Evolutionary conservation across 257 asterid species (phyloP).

Genomic region (Craterostigma plantagineum): DNA sequence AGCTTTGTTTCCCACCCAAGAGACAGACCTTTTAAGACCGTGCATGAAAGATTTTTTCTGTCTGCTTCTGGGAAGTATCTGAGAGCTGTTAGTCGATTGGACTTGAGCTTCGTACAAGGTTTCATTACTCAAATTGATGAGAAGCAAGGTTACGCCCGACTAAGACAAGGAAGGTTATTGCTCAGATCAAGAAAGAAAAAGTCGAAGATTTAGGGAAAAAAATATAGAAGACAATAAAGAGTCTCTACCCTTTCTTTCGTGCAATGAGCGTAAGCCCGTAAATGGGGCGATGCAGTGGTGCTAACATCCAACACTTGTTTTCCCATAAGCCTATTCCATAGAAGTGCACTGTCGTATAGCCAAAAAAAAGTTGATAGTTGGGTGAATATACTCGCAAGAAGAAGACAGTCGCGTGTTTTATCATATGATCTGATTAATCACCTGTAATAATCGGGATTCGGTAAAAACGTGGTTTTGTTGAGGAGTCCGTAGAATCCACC

Average conservation of each 20-base stretch:
- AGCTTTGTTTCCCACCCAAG: conserved; percentile 64
- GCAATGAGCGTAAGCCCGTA: conserved; percentile 83
- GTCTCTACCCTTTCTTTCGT: conserved; percentile 60
- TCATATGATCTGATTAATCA: conserved; percentile 2
- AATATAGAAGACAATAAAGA: neutral
- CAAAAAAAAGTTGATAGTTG: too few relatives aligned
- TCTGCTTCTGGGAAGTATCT: conserved; percentile 8
- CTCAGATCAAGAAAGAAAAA: neutral
- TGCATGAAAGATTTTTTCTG: conserved; percentile 17
- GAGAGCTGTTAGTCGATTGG: conserved; percentile 15
- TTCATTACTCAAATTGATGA: conserved; percentile 67
- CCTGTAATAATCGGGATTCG: conserved; percentile 97
- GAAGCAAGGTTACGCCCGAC: conserved; percentile 61
- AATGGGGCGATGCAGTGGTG: conserved; percentile 23
- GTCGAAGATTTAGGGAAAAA: neutral
- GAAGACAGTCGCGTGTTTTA: too few relatives aligned
- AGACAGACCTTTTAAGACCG: conserved; percentile 36
- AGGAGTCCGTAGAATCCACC: conserved; percentile 91
- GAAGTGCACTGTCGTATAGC: conserved; percentile 36
- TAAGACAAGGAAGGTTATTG: conserved; percentile 12
- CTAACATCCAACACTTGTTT: conserved; percentile 49
- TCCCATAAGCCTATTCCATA: conserved; percentile 95
- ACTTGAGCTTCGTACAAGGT: conserved; percentile 24
- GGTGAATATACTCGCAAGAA: too few relatives aligned
- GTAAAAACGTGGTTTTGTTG: conserved; percentile 42